These are phyloP conservation scores for Fusarium chlamydosporum DNA, from an alignment of 2,329 filamentous ascomycete species.

Conservation along the genomic window DNA sequence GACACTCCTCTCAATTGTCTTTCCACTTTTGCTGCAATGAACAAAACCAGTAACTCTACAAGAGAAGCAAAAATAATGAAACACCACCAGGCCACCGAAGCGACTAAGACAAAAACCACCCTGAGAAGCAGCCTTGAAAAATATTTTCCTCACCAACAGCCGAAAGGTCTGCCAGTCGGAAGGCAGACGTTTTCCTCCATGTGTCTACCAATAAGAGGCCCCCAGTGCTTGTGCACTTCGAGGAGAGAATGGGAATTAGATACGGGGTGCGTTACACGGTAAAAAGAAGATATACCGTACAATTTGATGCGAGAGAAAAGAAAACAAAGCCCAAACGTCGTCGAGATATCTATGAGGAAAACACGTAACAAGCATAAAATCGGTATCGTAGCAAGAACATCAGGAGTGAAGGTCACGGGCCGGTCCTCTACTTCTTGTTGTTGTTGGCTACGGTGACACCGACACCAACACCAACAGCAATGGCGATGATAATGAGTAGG, in stretches of 20 bases:
- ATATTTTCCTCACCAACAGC: slow-evolving; percentile 34
- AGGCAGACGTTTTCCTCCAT: slow-evolving; percentile 16
- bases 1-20: slow-evolving; percentile 14
- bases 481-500: slow-evolving; percentile 69
- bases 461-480: slow-evolving; percentile 69
- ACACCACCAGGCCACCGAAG: slow-evolving; percentile 30
- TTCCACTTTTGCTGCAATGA: slow-evolving; percentile 21
- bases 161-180: slow-evolving; percentile 20
- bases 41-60: slow-evolving; percentile 41
- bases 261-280: slow-evolving; percentile 39
- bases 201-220: slow-evolving; percentile 29
- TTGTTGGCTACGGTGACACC: slow-evolving; percentile 61
- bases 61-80: slow-evolving; percentile 35
- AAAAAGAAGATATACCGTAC: slow-evolving; percentile 30
- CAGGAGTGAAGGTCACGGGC: slow-evolving; percentile 3
- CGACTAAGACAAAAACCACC: slow-evolving; percentile 19
- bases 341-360: slow-evolving; percentile 46
- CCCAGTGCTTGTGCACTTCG: slow-evolving; percentile 36
- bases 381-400: slow-evolving; percentile 22
- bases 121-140: slow-evolving; percentile 35
- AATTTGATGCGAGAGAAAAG: slow-evolving; percentile 25
- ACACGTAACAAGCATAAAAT: slow-evolving; percentile 38
- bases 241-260: slow-evolving; percentile 47
- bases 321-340: slow-evolving; percentile 26
- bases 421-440: slow-evolving; percentile 22